A percentile compares a stretch with the other conserved stretches of the same genome.
Evolutionary conservation across 164 flowering plant genomes (phyloP).

Genomic region (Euptelea pleiosperma): DNA sequence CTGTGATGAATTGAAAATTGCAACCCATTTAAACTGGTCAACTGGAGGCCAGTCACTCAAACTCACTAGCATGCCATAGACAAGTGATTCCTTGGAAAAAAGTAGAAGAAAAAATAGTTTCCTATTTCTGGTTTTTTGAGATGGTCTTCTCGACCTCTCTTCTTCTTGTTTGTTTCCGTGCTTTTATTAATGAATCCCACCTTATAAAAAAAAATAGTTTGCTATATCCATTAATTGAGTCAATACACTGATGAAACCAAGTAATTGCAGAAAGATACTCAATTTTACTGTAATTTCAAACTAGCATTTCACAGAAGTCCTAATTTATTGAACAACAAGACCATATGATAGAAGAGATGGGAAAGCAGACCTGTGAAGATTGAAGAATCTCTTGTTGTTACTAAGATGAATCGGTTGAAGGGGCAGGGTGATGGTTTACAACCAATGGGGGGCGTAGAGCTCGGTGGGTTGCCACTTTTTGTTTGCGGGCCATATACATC

Average conservation of each 20-base stretch:
- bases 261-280: background rate
- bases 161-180: too few species aligned
- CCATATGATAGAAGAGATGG: background rate
- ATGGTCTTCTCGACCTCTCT: too few species aligned
- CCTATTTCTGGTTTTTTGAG: too few species aligned
- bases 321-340: background rate
- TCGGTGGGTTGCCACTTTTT: conserved; percentile 48
- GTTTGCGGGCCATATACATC: conserved; percentile 81
- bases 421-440: conserved; percentile 43
- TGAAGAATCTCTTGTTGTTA: conserved; percentile 2
- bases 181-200: too few species aligned
- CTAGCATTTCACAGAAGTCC: background rate
- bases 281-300: background rate
- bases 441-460: conserved; percentile 78
- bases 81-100: too few species aligned
- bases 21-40: too few species aligned
- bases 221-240: background rate
- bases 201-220: too few species aligned
- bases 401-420: conserved; percentile 38
- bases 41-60: too few species aligned
- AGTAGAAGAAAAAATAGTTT: too few species aligned
- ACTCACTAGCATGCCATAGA: too few species aligned
- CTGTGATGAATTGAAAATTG: too few species aligned
- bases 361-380: conserved; percentile 17
- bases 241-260: background rate